Conservation (phyloP, 495 filamentous ascomycete genomes). For the Tetracladium marchalianum region DNA sequence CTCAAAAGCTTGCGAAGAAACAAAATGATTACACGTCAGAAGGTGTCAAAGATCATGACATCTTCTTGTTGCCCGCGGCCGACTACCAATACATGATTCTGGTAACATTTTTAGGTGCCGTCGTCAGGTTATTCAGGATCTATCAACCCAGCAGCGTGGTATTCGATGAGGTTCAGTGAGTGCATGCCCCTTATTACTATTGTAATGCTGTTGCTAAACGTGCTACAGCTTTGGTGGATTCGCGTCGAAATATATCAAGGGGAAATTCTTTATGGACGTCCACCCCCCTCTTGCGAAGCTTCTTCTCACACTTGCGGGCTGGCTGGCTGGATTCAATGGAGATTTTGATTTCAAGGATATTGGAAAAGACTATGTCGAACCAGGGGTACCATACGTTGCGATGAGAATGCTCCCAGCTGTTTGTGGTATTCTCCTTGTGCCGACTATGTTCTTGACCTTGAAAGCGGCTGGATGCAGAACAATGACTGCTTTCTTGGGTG, state of each 20-base stretch:
- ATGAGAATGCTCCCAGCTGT: constrained; percentile 92
- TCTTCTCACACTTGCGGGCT: constrained; percentile 89
- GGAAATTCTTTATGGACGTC: constrained; percentile 98
- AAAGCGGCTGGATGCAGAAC: constrained; percentile 88
- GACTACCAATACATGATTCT: constrained; percentile 69
- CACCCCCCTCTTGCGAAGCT: constrained; percentile 97
- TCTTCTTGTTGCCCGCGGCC: constrained; percentile 61
- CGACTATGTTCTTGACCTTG: constrained; percentile 87
- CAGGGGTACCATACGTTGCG: constrained; percentile 90
- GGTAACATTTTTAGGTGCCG: constrained; percentile 64
- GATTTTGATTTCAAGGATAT: constrained; percentile 99
- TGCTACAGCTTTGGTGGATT: constrained; percentile 83
- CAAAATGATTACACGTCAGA: constrained; percentile 49
- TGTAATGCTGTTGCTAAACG: constrained; percentile 2
- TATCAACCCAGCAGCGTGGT: constrained; percentile 95
- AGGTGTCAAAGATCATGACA: constrained; percentile 59
- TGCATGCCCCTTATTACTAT: constrained; percentile 10
- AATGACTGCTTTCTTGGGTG: constrained; percentile 68
- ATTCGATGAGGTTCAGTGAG: constrained; percentile 98
- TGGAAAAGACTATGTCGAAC: constrained; percentile 94
- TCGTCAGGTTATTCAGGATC: constrained; percentile 87
- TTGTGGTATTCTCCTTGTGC: constrained; percentile 75
- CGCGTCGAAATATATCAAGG: constrained; percentile 97
- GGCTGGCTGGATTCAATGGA: constrained; percentile 89
- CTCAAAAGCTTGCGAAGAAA: constrained; percentile 8